Evolutionary conservation across 768 basidiomycete genomes (phyloP), one percentile per base, ranked within the genome.

Genomic region (Lentinula edodes): DNA sequence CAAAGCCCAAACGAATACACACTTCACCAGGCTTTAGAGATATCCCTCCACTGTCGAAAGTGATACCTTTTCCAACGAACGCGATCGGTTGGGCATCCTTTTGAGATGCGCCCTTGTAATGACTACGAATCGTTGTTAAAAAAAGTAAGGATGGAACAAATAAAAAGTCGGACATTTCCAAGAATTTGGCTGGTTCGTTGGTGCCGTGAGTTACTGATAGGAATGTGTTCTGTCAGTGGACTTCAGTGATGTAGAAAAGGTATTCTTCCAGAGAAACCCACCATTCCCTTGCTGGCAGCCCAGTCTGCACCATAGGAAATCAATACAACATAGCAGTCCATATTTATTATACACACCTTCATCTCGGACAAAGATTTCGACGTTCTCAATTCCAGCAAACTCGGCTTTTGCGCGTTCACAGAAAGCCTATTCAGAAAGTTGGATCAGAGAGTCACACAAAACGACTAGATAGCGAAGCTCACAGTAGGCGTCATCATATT

Each of bases 41-140:
- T 72, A 93, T 93, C 66, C 91, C 91, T 78, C 92, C 92, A 2
- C 86, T 85, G 72, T 95, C 92, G 65, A 95, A 95, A 15, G 92
- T 93, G 69, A 95, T 87, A 63, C 93, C 93, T 71, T 95, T 94
- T 38, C 93, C 93, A 39, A 95, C 90, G 62, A 92, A 79, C 2
- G 85, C 88, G 13, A 91, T 76, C 3, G 91, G 91, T 58, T 78
- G 78, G 0, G 76, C 85, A 54, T 80, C 73, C 63, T 79, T 76
- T 60, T 79, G 73, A 2, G 81, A 69, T 1, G 83, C 87, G n/a
- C 91, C 91, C 36, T 87, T 87, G 80, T 95, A 95, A 73, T 89
- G 88, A 60, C 90, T 93, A 61, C 5, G 41, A 28, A 12, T 12
- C 5, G 23, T 42, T 10, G 16, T 43, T 23, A 41, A 8, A 5